A percentile compares a stretch with the other conserved stretches of the same genome.
Conservation (phyloP, 2,329 filamentous ascomycete species). For the Cladosporium halotolerans region DNA sequence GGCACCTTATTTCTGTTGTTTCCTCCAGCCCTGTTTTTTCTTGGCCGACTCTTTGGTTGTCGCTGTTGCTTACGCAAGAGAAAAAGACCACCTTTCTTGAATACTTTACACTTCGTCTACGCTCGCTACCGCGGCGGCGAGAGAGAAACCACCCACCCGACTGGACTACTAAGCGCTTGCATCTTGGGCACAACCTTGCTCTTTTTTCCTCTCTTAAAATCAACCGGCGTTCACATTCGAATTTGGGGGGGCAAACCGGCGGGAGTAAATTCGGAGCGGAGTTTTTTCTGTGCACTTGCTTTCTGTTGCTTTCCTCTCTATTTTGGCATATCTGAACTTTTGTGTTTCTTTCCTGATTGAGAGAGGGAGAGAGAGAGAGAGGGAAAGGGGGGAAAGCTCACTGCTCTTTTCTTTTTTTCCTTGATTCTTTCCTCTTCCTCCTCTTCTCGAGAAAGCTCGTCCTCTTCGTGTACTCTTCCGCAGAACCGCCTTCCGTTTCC, state of each 20-base stretch:
- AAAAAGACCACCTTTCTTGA: constrained; percentile 7
- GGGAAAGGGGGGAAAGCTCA: not conserved
- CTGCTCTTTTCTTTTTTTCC: not conserved
- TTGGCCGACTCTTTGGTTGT: too few relatives aligned
- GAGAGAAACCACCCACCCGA: not conserved
- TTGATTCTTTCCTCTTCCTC: too few relatives aligned
- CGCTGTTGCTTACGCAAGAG: not conserved
- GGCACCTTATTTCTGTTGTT: not conserved
- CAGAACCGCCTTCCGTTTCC: too few relatives aligned
- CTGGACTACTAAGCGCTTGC: constrained; percentile 12
- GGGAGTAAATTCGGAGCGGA: not conserved
- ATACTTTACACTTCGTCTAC: constrained; percentile 5
- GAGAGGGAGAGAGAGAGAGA: too few relatives aligned
- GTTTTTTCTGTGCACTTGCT: not conserved
- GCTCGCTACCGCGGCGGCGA: not conserved
- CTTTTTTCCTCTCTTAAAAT: not conserved
- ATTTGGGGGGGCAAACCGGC: not conserved
- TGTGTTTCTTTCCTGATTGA: not conserved
- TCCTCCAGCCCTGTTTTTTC: not conserved
- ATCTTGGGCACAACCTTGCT: constrained; percentile 6
- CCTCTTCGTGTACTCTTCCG: too few relatives aligned
- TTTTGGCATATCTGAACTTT: not conserved
- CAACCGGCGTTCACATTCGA: not conserved
- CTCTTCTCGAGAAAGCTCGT: too few relatives aligned
- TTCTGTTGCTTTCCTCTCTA: not conserved